Percentiles rank a stretch among this genome's conserved stretches.
Evolutionary conservation across 2,329 filamentous ascomycete species (phyloP).

Genomic region (Arthrobotrys megalospora): DNA sequence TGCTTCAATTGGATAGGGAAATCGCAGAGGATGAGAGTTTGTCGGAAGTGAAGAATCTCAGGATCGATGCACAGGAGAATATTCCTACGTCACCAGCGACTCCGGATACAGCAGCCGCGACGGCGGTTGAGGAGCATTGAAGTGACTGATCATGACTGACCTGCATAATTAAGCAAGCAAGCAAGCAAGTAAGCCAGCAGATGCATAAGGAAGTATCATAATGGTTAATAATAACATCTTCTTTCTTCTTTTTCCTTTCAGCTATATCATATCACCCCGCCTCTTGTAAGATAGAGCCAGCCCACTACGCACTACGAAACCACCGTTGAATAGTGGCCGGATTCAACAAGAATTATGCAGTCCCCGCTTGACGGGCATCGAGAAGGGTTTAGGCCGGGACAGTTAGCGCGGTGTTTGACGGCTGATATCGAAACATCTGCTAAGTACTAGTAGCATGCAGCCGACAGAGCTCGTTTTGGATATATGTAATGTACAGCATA

Average conservation of each 20-base stretch:
- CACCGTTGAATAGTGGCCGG: not conserved
- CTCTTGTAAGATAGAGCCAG: not conserved
- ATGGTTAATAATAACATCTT: slow-evolving; percentile 7
- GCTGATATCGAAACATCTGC: slow-evolving; percentile 15
- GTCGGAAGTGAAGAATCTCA: slow-evolving; percentile 46
- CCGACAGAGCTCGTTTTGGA: slow-evolving; percentile 40
- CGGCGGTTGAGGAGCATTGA: slow-evolving; percentile 35
- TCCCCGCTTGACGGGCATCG: slow-evolving; percentile 20
- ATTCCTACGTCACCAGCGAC: slow-evolving; percentile 26
- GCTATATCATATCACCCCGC: not conserved
- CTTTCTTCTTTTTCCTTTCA: slow-evolving; percentile 7
- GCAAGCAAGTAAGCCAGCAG: not conserved
- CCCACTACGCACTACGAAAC: not conserved
- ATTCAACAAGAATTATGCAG: not conserved
- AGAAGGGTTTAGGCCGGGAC: slow-evolving; percentile 13
- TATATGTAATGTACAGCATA: not conserved
- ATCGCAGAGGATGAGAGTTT: slow-evolving; percentile 78
- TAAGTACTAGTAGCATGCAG: slow-evolving; percentile 19
- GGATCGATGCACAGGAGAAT: slow-evolving; percentile 50
- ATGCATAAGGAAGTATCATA: not conserved
- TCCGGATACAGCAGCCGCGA: slow-evolving; percentile 50
- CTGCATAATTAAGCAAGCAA: not conserved
- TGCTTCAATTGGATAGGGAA: slow-evolving; percentile 94
- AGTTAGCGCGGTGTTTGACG: slow-evolving; percentile 42
- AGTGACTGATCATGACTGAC: too few relatives aligned